Percentiles rank a stretch among this genome's conserved stretches.
Conservation (phyloP, 371 early-diverging fungal genomes). For the Smittium culicis region DNA sequence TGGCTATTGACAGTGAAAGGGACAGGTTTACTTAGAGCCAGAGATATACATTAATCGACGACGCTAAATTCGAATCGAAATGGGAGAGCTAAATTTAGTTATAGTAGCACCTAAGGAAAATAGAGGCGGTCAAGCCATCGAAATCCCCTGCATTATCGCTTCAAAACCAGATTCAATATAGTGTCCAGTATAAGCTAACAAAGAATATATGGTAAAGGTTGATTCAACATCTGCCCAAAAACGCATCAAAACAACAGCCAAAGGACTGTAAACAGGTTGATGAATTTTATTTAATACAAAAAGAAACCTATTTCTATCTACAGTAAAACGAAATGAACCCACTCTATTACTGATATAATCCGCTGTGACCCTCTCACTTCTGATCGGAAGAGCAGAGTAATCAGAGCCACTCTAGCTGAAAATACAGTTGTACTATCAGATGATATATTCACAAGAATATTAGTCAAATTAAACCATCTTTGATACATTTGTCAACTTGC, state of each 20-base stretch:
- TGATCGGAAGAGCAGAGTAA: background rate
- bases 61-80: background rate
- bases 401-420: background rate
- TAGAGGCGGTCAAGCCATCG: background rate
- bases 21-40: background rate
- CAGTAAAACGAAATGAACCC: background rate
- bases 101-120: slow-evolving; percentile 1
- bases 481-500: background rate
- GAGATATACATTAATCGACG: background rate
- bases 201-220: background rate
- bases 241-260: background rate
- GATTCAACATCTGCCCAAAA: background rate
- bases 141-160: background rate
- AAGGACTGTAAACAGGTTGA: background rate
- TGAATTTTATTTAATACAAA: background rate
- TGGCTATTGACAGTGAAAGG: slow-evolving; percentile 1
- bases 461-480: background rate
- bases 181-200: background rate
- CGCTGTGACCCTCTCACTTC: background rate
- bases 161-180: background rate
- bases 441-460: background rate
- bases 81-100: background rate
- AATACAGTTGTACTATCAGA: background rate
- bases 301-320: background rate
- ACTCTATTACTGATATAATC: background rate